These are phyloP conservation scores for Stagonosporopsis cucurbitacearum DNA, from an alignment of 2,329 filamentous ascomycete genomes.

Conservation along the genomic window DNA sequence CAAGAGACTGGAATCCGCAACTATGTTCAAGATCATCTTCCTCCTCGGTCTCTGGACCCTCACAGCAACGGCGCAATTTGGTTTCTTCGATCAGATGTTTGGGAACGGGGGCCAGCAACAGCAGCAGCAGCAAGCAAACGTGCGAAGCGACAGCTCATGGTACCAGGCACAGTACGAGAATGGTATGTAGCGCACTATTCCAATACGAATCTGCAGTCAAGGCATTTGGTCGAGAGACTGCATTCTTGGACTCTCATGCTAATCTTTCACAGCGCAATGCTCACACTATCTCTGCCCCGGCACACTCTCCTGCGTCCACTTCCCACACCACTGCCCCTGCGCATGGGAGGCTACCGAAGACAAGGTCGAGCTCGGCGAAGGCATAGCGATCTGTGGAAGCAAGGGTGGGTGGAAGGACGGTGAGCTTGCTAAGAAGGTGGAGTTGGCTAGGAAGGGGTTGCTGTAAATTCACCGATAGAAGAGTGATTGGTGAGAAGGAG, in stretches of 20 bases:
- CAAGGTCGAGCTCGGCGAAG: conserved; percentile 74
- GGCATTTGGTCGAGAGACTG: not conserved
- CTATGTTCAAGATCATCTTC: conserved; percentile 34
- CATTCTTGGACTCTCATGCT: not conserved
- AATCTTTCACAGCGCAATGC: conserved; percentile 70
- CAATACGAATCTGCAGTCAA: not conserved
- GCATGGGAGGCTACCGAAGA: conserved; percentile 71
- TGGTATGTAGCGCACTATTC: conserved; percentile 56
- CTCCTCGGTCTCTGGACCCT: conserved; percentile 62
- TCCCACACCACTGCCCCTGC: conserved; percentile 97
- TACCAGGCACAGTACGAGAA: conserved; percentile 75
- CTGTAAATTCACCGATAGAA: conserved; percentile 53
- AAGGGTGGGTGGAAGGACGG: conserved; percentile 76
- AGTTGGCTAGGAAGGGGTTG: conserved; percentile 79
- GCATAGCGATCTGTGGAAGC: conserved; percentile 74
- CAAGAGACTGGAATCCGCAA: not conserved
- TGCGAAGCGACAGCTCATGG: conserved; percentile 80
- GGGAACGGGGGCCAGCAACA: conserved; percentile 65
- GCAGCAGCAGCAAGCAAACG: conserved; percentile 73
- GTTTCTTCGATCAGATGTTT: conserved; percentile 99
- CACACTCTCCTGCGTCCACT: conserved; percentile 92
- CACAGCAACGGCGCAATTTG: conserved; percentile 78
- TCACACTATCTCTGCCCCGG: conserved; percentile 93
- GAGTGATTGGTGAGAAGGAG: not conserved
- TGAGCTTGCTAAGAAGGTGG: conserved; percentile 76